Evolutionary conservation across 352 stramenopile species (phyloP), one percentile per base, ranked within the genome.

Genomic region (Phytophthora sp.): DNA sequence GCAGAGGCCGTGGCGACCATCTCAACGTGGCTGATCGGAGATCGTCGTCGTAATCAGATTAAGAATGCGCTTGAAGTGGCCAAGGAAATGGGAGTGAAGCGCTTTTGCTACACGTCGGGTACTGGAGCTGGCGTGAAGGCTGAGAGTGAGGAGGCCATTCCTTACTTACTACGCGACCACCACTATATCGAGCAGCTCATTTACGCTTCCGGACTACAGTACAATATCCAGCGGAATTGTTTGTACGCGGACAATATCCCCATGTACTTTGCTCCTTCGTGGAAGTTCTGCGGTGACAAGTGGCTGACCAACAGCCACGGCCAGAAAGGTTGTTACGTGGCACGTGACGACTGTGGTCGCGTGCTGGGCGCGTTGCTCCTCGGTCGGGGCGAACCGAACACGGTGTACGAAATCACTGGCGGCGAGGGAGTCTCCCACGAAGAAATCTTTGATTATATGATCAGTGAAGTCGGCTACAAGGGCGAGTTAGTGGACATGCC

Each of bases 401-500:
- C 29, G 4, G 66, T 78, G 0, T 63, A 67, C 29, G 66, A 70
- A 6, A 57, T 78, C 2, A 75, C 70, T 0, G 70, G 66, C 1
- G 31, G 55, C 3, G 60, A 74, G 30, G 30, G 33, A 1, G 55
- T 77, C 9, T 59, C 47, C 7, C 49, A 77, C 44, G 33, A 68
- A 26, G 65, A 77, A 4, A 57, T 77, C 4, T 72, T 74, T 45
- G 65, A 74, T 5, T 72, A 35, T 7, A 77, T 74, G 65, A 62
- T 47, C 61, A 39, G 44, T 13, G 12, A 54, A 2, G 67, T 44
- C 12, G 65, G 69, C 4, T 77, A 72, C 55, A 69, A 74, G 45
- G 56, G 30, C 27, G 49, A 74, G 56, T 69, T 64, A 42, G 70
- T 77, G 1, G 65, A 74, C 53, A 63, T 74, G 60, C 20, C 65